Conservation (phyloP, 2,329 filamentous ascomycete genomes). For the Pseudopyrenochaeta lycopersici region DNA sequence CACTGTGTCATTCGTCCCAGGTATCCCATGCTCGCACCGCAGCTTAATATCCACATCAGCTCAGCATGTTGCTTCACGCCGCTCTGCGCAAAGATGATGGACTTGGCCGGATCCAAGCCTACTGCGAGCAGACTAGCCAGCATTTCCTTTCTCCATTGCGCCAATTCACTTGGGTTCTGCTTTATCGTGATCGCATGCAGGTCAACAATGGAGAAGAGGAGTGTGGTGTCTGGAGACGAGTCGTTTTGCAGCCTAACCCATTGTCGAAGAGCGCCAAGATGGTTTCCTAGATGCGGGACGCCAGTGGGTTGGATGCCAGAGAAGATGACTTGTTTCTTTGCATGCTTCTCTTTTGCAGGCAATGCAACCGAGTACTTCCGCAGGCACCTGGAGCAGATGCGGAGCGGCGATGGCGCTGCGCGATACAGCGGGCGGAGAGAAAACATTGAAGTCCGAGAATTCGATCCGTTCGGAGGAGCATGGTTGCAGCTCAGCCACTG, state of each 20-base stretch:
- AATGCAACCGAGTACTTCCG: slow-evolving; percentile 10
- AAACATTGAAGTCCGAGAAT: slow-evolving; percentile 29
- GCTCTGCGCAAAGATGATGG: slow-evolving; percentile 84
- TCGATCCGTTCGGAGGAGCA: slow-evolving; percentile 3
- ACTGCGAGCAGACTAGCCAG: slow-evolving; percentile 84
- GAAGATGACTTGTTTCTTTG: slow-evolving; percentile 67
- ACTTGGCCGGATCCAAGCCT: slow-evolving; percentile 80
- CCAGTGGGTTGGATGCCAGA: slow-evolving; percentile 98
- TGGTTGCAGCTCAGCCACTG: slow-evolving; percentile 18
- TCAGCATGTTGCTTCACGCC: slow-evolving; percentile 81
- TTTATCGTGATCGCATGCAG: slow-evolving; percentile 86
- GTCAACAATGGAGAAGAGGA: slow-evolving; percentile 90
- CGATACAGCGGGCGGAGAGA: slow-evolving; percentile 28
- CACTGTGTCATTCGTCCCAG: slow-evolving; percentile 99
- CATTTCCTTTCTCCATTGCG: slow-evolving; percentile 73
- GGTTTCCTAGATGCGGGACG: slow-evolving; percentile 93
- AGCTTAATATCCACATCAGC: slow-evolving; percentile 97
- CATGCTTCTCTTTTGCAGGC: background rate
- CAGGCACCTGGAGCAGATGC: slow-evolving; percentile 15
- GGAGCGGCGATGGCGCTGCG: slow-evolving; percentile 15
- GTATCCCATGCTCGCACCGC: slow-evolving; percentile 89
- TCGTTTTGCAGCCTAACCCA: slow-evolving; percentile 84
- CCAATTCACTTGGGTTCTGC: slow-evolving; percentile 70
- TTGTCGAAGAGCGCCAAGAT: slow-evolving; percentile 85
- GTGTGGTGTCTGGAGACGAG: slow-evolving; percentile 63